phyloP scores from a whole-genome alignment of 345 rosid genomes.

The Eucalyptus globulus region DNA sequence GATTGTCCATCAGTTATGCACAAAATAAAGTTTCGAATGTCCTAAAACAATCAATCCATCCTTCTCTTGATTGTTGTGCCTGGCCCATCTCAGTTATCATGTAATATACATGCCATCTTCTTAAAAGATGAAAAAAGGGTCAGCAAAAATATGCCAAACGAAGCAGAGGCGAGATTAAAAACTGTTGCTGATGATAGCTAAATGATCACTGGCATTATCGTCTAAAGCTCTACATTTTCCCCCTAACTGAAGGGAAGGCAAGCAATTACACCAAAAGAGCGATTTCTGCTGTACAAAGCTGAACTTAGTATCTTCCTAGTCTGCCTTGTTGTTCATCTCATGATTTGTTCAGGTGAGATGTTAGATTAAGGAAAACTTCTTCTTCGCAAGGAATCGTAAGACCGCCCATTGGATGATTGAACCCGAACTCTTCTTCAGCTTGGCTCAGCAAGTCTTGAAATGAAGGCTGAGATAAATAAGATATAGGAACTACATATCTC shows the following conservation, averaged over 20 bases:
- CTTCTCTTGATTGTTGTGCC: neutral
- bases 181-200: neutral
- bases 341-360: neutral
- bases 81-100: neutral
- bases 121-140: neutral
- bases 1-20: neutral
- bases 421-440: slow-evolving; percentile 26
- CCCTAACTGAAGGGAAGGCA: neutral
- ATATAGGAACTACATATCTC: slow-evolving; percentile 18
- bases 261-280: neutral
- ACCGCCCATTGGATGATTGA: slow-evolving; percentile 22
- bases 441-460: slow-evolving; percentile 17
- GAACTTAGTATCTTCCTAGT: neutral
- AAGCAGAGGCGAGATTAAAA: neutral
- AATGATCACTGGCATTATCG: neutral
- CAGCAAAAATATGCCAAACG: neutral
- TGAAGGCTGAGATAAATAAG: slow-evolving; percentile 11
- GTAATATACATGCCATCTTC: neutral
- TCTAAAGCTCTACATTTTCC: neutral
- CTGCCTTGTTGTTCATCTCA: neutral
- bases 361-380: slow-evolving; percentile 6
- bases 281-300: neutral
- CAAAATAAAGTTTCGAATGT: neutral
- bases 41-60: neutral
- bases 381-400: slow-evolving; percentile 22